phyloP scores from a whole-genome alignment of 345 rosid species.

The Pistacia integerrima region DNA sequence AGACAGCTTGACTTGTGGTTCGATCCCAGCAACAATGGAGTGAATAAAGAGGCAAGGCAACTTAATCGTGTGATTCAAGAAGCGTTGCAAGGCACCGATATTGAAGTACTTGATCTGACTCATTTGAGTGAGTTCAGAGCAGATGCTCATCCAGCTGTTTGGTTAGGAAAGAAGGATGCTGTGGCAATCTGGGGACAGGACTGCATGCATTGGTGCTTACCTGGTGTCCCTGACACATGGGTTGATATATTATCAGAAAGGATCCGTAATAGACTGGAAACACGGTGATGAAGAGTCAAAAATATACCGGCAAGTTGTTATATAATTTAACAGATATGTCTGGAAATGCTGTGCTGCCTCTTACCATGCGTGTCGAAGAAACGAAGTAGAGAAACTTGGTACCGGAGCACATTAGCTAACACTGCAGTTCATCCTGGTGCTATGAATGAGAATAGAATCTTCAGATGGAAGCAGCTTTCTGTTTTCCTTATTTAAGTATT shows the following conservation, averaged over 20 bases:
- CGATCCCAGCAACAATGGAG: conserved; percentile 88
- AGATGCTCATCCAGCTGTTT: conserved; percentile 92
- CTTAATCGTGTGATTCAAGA: conserved; percentile 56
- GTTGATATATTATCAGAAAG: conserved; percentile 74
- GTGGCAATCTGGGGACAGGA: conserved; percentile 94
- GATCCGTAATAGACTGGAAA: conserved; percentile 34
- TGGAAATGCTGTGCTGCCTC: background rate
- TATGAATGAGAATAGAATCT: background rate
- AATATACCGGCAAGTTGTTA: background rate
- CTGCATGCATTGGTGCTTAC: conserved; percentile 99
- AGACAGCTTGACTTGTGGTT: conserved; percentile 94
- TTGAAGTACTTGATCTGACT: conserved; percentile 66
- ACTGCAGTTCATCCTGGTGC: background rate
- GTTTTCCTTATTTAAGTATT: background rate
- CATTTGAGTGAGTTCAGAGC: conserved; percentile 89
- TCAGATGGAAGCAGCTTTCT: background rate
- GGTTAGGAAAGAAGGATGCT: conserved; percentile 93
- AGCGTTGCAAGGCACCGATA: conserved; percentile 47
- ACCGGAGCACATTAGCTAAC: background rate
- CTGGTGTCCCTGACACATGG: conserved; percentile 96
- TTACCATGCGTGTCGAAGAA: background rate
- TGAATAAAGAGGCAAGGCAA: conserved; percentile 79
- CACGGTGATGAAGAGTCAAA: conserved; percentile 21
- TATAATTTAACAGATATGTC: background rate
- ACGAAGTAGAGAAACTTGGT: background rate